Percentiles rank a stretch among this genome's conserved stretches.
These are phyloP conservation scores for Taiozyma sp. DNA, from an alignment of 1,139 yeast species.

Conservation along the genomic window DNA sequence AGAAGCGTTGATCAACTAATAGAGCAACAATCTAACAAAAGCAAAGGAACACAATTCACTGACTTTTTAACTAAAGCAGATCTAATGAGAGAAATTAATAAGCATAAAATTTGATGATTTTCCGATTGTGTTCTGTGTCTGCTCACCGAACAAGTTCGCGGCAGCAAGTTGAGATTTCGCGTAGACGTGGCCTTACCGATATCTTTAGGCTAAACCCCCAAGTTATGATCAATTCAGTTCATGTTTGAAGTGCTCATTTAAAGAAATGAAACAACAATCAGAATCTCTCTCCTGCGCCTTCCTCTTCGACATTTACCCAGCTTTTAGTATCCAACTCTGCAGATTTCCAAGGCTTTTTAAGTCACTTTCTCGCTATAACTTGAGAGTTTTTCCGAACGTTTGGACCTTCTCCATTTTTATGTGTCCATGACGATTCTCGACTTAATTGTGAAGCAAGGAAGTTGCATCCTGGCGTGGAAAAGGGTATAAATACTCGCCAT, in stretches of 20 bases:
- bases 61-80: neutral
- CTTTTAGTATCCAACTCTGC: neutral
- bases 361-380: neutral
- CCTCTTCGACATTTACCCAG: no score
- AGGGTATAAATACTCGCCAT: neutral
- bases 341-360: neutral
- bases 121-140: neutral
- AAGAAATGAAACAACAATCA: no score
- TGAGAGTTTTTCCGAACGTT: neutral
- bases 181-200: no score
- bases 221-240: no score
- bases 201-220: no score
- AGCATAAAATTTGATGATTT: neutral
- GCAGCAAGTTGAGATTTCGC: no score
- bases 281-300: no score
- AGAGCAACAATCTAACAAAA: neutral
- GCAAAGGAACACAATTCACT: neutral
- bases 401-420: neutral
- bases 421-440: neutral
- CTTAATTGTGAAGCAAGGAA: neutral
- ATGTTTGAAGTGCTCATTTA: no score
- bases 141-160: neutral
- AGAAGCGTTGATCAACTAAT: neutral
- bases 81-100: neutral
- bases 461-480: neutral